Evolutionary conservation across 2,329 filamentous ascomycete species (phyloP).

Genomic region (Pseudogymnoascus sp.): DNA sequence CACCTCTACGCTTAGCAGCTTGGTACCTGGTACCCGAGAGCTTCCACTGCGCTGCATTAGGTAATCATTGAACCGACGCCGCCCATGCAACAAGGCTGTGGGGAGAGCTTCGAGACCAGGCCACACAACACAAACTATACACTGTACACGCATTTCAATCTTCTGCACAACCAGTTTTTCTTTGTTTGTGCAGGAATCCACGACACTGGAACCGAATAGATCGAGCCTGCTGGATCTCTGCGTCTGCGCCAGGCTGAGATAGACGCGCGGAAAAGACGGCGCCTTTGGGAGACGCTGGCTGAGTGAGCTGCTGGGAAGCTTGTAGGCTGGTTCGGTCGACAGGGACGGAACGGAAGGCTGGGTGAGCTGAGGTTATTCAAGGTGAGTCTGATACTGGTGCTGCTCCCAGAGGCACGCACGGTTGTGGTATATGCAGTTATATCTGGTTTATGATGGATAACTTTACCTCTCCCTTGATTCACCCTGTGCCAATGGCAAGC

Average conservation of each 20-base stretch:
- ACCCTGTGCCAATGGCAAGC: not conserved
- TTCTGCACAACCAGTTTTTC: not conserved
- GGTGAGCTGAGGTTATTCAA: not conserved
- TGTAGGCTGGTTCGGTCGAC: not conserved
- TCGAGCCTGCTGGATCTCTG: not conserved
- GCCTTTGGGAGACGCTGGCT: not conserved
- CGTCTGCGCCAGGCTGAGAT: not conserved
- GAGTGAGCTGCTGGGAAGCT: constrained; percentile 5
- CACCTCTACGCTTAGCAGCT: not conserved
- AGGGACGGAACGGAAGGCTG: constrained; percentile 1
- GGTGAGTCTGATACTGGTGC: not conserved
- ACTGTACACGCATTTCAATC: not conserved
- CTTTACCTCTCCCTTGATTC: not conserved
- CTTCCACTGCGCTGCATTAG: not conserved
- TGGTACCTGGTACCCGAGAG: not conserved
- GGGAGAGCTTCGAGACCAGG: not conserved
- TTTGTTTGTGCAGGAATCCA: not conserved
- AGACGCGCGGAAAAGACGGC: not conserved
- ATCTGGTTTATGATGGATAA: not conserved
- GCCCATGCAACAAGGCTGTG: constrained; percentile 1
- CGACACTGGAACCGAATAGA: not conserved
- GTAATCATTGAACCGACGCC: not conserved
- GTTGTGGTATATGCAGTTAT: not conserved
- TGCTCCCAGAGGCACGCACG: not conserved
- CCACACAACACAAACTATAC: constrained; percentile 6